Base-by-base conservation (phyloP, 768 basidiomycete genomes). In the Porphyrellus cyaneotinctus region DNA sequence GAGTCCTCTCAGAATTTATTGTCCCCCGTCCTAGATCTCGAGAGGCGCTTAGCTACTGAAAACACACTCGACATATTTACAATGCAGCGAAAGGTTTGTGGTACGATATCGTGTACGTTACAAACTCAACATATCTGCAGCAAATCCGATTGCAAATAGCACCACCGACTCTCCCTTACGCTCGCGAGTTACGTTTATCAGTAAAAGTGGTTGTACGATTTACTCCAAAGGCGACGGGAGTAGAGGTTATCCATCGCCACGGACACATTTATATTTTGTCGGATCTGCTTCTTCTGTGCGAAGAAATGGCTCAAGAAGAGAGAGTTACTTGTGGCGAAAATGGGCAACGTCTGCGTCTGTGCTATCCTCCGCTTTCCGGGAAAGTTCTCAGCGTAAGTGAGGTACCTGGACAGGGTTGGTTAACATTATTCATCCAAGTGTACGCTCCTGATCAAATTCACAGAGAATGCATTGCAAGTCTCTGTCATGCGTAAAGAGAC, bases 301-400 rank as follows among this genome's bases (percentile, higher is more conserved):
- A 97, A 68, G 79, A 83, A 62, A 91, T 95, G 81, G 64, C 79
- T 1, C 78, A 75, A 18, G 78, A 83, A 47, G 89, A 95, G 54
- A 77, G 74, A 50, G 70, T 72, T 35, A 71, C 75, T 24, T 60
- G 69, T 53, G 76, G 73, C 13, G 70, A 74, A 30, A 80, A 82
- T 52, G 83, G 83, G 12, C 78, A 85, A 6, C 92, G 97, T 64
- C 88, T 95, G 85, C 91, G 85, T 83, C 75, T 99, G 42, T 83
- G 86, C 59, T 99, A 97, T 74, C 97, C 97, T 17, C 97, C 97
- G 6, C 74, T 99, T 31, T 87, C 97, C 13, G 95, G 94, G 6
- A 97, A 95, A 66, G 94, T 97, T 61, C 75, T 99, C 49, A 79
- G 80, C 53, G 85, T 90, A 4, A 74, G 74, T 10, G 84, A 84